Conservation (phyloP, 208 protist species). For the Naegleria gruberi region DNA sequence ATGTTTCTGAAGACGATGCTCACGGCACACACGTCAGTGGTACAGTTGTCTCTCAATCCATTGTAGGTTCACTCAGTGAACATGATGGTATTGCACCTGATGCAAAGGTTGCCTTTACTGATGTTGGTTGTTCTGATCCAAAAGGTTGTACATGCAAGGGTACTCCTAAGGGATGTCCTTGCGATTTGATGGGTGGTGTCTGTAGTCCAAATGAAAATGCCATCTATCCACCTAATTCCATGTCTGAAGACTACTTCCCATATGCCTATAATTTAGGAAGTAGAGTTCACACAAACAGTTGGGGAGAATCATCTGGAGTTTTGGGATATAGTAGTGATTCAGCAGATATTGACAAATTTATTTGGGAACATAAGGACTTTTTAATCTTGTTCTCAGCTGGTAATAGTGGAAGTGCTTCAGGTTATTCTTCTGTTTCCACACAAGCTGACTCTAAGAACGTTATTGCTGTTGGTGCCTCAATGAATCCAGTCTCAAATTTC, state of each 20-base stretch:
- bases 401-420: slow-evolving; percentile 39
- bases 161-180: slow-evolving; percentile 36
- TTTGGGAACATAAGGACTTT: background rate
- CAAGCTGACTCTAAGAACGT: background rate
- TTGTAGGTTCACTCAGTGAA: background rate
- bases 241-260: slow-evolving; percentile 46
- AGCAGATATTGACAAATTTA: background rate
- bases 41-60: slow-evolving; percentile 46
- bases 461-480: slow-evolving; percentile 2
- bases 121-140: slow-evolving; percentile 1
- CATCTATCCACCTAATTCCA: background rate
- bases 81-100: slow-evolving; percentile 66
- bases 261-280: slow-evolving; percentile 52
- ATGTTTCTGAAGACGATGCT: background rate
- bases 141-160: background rate
- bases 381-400: slow-evolving; percentile 43
- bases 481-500: background rate
- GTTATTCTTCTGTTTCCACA: background rate
- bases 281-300: slow-evolving; percentile 61
- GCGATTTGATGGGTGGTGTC: background rate
- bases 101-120: slow-evolving; percentile 64
- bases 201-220: background rate
- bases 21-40: slow-evolving; percentile 68
- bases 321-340: background rate
- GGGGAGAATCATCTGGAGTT: background rate